Evolutionary conservation across 192 early-diverging fungal genomes (phyloP).

Genomic region (Backusella macrospora): DNA sequence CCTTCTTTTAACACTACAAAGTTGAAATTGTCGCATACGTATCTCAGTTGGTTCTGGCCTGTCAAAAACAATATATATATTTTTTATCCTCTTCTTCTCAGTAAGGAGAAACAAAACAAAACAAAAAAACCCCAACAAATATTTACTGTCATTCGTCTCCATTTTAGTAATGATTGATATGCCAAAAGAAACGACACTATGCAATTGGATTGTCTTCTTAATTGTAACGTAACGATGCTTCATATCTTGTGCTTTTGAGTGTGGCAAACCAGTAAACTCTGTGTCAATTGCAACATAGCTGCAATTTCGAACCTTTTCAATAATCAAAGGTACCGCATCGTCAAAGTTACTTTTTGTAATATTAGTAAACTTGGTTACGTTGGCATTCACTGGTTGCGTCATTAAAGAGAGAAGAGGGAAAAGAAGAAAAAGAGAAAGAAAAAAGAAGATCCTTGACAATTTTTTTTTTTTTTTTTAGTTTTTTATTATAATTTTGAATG

Average conservation of each 20-base stretch:
- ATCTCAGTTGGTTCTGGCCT: neutral
- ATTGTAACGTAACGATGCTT: conserved; percentile 82
- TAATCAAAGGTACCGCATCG: conserved; percentile 48
- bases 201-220: conserved; percentile 65
- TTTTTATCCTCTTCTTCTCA: too few species aligned
- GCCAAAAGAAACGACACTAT: conserved; percentile 87
- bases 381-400: neutral
- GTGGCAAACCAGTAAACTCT: conserved; percentile 87
- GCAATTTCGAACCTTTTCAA: conserved; percentile 52
- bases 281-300: conserved; percentile 86
- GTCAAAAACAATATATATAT: neutral
- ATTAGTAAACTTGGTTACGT: conserved; percentile 56
- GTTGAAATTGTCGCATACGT: conserved; percentile 62
- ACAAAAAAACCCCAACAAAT: neutral
- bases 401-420: neutral
- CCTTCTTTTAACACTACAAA: conserved; percentile 19
- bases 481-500: neutral
- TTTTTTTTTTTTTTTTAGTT: neutral
- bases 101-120: too few species aligned
- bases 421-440: neutral
- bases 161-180: conserved; percentile 64
- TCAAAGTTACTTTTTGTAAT: conserved; percentile 66
- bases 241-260: conserved; percentile 62
- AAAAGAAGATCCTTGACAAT: neutral
- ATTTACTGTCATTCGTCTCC: neutral